Evolutionary conservation across 164 flowering plant species (phyloP).

Genomic region (Vitis riparia): DNA sequence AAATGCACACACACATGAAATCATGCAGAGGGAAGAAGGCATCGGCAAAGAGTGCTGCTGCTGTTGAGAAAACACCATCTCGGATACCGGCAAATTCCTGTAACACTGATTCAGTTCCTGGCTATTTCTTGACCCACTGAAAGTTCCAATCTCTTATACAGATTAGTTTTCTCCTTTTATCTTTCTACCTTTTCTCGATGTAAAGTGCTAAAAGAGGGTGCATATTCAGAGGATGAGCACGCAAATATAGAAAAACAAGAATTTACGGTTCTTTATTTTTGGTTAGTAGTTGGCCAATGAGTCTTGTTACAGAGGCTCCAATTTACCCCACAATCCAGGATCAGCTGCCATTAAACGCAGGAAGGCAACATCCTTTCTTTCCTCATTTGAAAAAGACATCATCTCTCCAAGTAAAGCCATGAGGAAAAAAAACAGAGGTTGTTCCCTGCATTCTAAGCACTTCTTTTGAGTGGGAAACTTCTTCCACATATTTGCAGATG

Average conservation of each 20-base stretch:
- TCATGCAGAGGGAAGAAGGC: conserved; percentile 69
- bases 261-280: background rate
- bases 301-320: background rate
- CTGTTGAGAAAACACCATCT: conserved; percentile 11
- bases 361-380: too few species aligned
- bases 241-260: background rate
- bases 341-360: too few species aligned
- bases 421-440: too few species aligned
- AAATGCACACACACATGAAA: conserved; percentile 70
- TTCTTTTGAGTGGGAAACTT: too few species aligned
- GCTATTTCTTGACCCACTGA: conserved; percentile 21
- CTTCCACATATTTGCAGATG: too few species aligned
- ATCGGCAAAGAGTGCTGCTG: conserved; percentile 19
- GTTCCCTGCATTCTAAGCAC: too few species aligned
- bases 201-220: background rate
- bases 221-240: background rate
- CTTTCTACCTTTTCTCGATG: background rate
- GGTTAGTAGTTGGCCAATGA: background rate
- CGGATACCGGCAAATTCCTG: conserved; percentile 3
- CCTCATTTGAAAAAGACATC: too few species aligned
- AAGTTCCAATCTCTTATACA: background rate
- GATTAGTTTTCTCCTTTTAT: background rate
- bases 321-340: too few species aligned
- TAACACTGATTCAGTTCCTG: conserved; percentile 6
- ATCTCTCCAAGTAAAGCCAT: too few species aligned